Evolutionary conservation across 768 basidiomycete species (phyloP).

Genomic region (Agrocybe praecox): DNA sequence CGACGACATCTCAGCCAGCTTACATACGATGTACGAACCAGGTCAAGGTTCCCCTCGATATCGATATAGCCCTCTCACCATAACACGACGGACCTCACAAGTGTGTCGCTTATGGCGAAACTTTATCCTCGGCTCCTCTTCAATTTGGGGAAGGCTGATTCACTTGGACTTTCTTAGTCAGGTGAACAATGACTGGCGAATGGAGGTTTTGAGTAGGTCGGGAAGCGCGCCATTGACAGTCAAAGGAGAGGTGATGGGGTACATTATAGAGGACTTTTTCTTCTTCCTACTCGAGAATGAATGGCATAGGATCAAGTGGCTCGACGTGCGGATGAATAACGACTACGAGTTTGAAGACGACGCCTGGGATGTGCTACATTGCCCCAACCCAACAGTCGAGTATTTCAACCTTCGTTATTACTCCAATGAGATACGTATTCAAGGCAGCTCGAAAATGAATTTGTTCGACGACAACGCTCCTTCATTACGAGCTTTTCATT

Average conservation of each 20-base stretch:
- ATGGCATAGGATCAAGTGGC: background rate
- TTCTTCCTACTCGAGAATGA: slow-evolving; percentile 1
- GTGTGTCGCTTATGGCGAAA: slow-evolving; percentile 1
- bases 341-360: slow-evolving; percentile 1
- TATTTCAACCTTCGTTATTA: slow-evolving; percentile 3
- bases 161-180: slow-evolving; percentile 2
- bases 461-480: slow-evolving; percentile 2
- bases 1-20: background rate
- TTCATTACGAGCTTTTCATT: background rate
- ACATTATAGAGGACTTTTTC: slow-evolving; percentile 1
- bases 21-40: background rate
- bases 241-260: background rate
- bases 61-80: slow-evolving; percentile 1
- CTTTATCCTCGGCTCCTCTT: background rate
- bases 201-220: background rate
- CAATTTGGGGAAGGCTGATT: slow-evolving; percentile 7
- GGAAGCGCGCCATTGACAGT: slow-evolving; percentile 1
- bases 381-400: background rate
- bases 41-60: background rate
- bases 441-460: background rate
- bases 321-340: background rate
- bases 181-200: background rate
- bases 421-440: background rate
- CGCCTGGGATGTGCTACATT: background rate
- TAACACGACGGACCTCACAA: slow-evolving; percentile 5